These are phyloP conservation scores for Abrus pulchellus DNA, from an alignment of 306 rosid species.

Conservation along the genomic window DNA sequence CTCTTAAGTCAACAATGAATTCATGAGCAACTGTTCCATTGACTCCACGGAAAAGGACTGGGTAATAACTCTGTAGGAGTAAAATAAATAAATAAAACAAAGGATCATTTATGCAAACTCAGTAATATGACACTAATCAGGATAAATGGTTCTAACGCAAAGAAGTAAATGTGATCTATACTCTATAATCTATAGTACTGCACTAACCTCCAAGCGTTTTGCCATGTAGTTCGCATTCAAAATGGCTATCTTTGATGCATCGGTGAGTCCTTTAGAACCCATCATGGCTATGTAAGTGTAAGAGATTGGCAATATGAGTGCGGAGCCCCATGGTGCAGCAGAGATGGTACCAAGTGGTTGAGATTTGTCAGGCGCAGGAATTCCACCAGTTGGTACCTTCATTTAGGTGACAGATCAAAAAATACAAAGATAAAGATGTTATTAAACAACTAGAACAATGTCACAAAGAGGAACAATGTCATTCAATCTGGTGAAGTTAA, in stretches of 20 bases:
- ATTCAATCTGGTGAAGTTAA: conserved; percentile 22
- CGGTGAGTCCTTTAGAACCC: conserved; percentile 98
- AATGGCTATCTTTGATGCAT: conserved; percentile 96
- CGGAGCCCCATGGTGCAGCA: conserved; percentile 99
- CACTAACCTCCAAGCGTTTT: conserved; percentile 88
- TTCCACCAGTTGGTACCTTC: conserved; percentile 91
- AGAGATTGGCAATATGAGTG: conserved; percentile 97
- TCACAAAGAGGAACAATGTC: conserved; percentile 13
- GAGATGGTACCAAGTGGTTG: conserved; percentile 96
- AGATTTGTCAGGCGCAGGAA: conserved; percentile 81
- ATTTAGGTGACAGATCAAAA: conserved; percentile 37
- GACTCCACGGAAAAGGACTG: conserved; percentile 98
- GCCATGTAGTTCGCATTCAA: conserved; percentile 99
- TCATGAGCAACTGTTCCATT: conserved; percentile 97
- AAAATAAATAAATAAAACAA: conserved; percentile 37
- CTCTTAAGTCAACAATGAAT: conserved; percentile 94
- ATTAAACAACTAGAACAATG: conserved; percentile 35
- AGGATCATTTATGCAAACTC: conserved; percentile 40
- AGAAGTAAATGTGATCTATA: conserved; percentile 20
- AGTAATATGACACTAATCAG: conserved; percentile 14
- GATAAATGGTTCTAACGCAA: background rate
- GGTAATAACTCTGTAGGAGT: conserved; percentile 70
- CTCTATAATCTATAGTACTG: conserved; percentile 21
- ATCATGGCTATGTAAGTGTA: conserved; percentile 98
- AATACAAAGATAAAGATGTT: conserved; percentile 9